Evolutionary conservation across 805 yeast genomes (phyloP), one percentile per base, ranked within the genome.

Genomic region (Wickerhamiella musiphila): DNA sequence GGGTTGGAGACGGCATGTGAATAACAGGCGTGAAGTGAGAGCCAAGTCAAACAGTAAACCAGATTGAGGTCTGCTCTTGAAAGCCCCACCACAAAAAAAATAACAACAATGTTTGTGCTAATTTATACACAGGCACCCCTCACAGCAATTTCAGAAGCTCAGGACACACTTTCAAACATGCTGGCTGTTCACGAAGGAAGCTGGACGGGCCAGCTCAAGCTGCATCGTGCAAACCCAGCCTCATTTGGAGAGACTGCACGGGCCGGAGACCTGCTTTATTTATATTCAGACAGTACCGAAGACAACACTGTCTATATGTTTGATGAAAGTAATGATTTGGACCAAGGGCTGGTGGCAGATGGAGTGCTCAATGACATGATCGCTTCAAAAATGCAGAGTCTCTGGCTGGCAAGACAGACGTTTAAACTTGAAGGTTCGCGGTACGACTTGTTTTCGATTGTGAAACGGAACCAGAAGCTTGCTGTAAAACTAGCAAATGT

Each of bases 351-450:
- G 1, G 71, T 73, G 1, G 43, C 68, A 32, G 64, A 63, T 33
- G 78, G 73, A 36, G 60, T 65, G 17, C 65, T 77, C 44, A 79
- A 72, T 31, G 47, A 51, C 23, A 60, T 78, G 27, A 49, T 74
- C 2, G 57, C 57, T 14, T 62, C 63, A 20, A 74, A 76, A 44
- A 51, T 79, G 33, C 76, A 71, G 47, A 68, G 78, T 40, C 48
- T 74, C 31, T 79, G 93, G 93, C 54, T 61, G 0, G 60, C 68
- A 27, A 58, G 79, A 38, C 93, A 79, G 49, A 58, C 66, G 7
- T 63, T 78, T 31, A 66, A 69, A 44, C 90, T 86, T 1, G 84
- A 77, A 38, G 93, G 93, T 0, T 64, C 65, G 33, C 66, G 68
- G 4, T 78, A 73, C 46, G 66, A 67, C 38, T 45, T 42, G 10